Evolutionary conservation across 2,329 filamentous ascomycete species (phyloP).

Genomic region (Hymenoscyphus salicellus): DNA sequence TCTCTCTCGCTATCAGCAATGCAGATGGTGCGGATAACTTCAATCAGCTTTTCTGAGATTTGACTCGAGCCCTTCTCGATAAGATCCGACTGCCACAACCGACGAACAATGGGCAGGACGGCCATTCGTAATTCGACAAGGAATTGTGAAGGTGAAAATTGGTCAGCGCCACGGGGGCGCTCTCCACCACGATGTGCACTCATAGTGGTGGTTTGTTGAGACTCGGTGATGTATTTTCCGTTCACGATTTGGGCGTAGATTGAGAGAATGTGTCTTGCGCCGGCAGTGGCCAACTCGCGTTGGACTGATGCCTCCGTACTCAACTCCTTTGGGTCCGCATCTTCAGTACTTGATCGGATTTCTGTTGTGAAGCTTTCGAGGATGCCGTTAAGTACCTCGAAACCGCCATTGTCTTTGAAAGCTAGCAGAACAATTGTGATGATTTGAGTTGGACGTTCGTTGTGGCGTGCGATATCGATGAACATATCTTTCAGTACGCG

Average conservation of each 20-base stretch:
- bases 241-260: constrained; percentile 75
- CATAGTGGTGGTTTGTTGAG: constrained; percentile 58
- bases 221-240: constrained; percentile 77
- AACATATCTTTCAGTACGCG: constrained; percentile 75
- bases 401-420: constrained; percentile 78
- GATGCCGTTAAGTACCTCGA: constrained; percentile 70
- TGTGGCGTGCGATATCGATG: constrained; percentile 54
- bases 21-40: constrained; percentile 76
- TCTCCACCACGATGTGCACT: constrained; percentile 52
- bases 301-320: constrained; percentile 23
- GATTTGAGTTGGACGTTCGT: constrained; percentile 46
- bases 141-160: constrained; percentile 70
- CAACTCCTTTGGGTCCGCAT: constrained; percentile 37
- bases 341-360: constrained; percentile 41
- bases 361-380: constrained; percentile 65
- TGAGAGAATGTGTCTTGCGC: constrained; percentile 78
- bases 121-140: constrained; percentile 80
- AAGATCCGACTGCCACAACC: constrained; percentile 81
- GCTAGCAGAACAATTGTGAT: constrained; percentile 77
- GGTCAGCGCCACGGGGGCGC: constrained; percentile 54
- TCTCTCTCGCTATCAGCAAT: constrained; percentile 71
- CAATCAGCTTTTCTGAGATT: constrained; percentile 75
- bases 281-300: constrained; percentile 48
- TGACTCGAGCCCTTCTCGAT: constrained; percentile 76
- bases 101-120: constrained; percentile 70